A percentile compares a stretch with the other conserved stretches of the same genome.
Conservation (phyloP, 1,284 basidiomycete genomes). For the Chalciporus sp. region DNA sequence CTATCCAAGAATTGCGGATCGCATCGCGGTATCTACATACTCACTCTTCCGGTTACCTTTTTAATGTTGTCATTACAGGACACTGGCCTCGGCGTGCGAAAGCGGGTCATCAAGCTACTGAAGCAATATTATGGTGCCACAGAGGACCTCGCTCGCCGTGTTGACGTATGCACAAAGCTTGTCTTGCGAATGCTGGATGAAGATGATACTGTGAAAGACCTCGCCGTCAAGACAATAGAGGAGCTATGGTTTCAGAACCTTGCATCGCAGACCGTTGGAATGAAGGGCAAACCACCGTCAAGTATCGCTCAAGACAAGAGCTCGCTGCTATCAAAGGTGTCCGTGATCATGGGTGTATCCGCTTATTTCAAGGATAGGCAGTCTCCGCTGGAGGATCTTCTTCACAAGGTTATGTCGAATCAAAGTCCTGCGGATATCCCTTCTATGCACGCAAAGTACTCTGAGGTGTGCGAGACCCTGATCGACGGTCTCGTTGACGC, state of each 20-base stretch:
- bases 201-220: conserved; percentile 90
- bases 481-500: conserved; percentile 89
- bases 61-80: conserved; percentile 54
- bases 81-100: conserved; percentile 89
- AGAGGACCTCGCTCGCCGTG: conserved; percentile 58
- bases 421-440: conserved; percentile 39
- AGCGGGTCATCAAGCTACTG: conserved; percentile 92
- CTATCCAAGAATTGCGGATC: conserved; percentile 82
- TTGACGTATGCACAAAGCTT: conserved; percentile 85
- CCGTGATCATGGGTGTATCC: conserved; percentile 84
- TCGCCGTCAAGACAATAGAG: conserved; percentile 85
- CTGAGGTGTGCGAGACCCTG: conserved; percentile 79
- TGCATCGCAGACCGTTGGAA: conserved; percentile 31
- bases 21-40: conserved; percentile 71
- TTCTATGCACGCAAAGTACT: conserved; percentile 63
- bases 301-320: conserved; percentile 48
- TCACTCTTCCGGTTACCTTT: not conserved
- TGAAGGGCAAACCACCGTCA: conserved; percentile 39
- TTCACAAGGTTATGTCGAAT: conserved; percentile 74
- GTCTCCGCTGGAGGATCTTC: conserved; percentile 81
- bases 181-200: conserved; percentile 87
- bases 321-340: conserved; percentile 60
- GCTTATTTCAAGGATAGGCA: conserved; percentile 81
- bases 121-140: conserved; percentile 78
- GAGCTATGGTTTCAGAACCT: conserved; percentile 83